These are phyloP conservation scores for Russula earlei DNA, from an alignment of 768 basidiomycete species.

Conservation along the genomic window DNA sequence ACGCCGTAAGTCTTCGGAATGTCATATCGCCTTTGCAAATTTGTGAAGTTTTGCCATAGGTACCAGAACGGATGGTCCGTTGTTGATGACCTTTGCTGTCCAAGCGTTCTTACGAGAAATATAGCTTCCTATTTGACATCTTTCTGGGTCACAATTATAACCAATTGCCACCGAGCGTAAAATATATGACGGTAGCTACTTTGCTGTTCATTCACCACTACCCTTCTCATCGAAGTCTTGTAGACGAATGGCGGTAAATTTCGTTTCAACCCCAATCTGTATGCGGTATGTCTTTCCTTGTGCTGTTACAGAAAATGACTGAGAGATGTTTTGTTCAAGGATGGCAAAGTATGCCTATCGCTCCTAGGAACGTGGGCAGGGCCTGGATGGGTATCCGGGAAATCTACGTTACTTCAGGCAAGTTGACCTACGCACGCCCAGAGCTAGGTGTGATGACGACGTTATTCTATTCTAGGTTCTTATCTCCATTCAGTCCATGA, in stretches of 20 bases:
- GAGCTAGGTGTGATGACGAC: background rate
- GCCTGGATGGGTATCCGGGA: conserved; percentile 88
- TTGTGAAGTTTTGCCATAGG: conserved; percentile 30
- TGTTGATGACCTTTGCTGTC: background rate
- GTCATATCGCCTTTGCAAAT: background rate
- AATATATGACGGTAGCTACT: conserved; percentile 53
- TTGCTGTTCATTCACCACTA: background rate
- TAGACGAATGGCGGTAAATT: conserved; percentile 83
- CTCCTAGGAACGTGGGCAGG: conserved; percentile 89
- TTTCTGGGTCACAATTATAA: conserved; percentile 89
- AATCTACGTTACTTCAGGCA: conserved; percentile 82
- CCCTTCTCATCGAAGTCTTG: background rate
- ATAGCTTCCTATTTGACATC: conserved; percentile 76
- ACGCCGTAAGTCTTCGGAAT: conserved; percentile 50
- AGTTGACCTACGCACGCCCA: conserved; percentile 12
- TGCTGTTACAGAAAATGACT: background rate
- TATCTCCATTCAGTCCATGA: conserved; percentile 95
- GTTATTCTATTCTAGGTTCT: conserved; percentile 51
- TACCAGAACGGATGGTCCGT: conserved; percentile 87
- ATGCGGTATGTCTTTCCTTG: conserved; percentile 48
- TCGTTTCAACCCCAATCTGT: conserved; percentile 92
- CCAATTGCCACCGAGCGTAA: conserved; percentile 68
- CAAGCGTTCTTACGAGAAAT: conserved; percentile 3
- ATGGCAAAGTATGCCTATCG: conserved; percentile 91
- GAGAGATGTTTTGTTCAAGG: conserved; percentile 34